Percentiles rank a stretch among this genome's conserved stretches.
Conservation (phyloP, 805 yeast genomes). For the Candida silvatica region DNA sequence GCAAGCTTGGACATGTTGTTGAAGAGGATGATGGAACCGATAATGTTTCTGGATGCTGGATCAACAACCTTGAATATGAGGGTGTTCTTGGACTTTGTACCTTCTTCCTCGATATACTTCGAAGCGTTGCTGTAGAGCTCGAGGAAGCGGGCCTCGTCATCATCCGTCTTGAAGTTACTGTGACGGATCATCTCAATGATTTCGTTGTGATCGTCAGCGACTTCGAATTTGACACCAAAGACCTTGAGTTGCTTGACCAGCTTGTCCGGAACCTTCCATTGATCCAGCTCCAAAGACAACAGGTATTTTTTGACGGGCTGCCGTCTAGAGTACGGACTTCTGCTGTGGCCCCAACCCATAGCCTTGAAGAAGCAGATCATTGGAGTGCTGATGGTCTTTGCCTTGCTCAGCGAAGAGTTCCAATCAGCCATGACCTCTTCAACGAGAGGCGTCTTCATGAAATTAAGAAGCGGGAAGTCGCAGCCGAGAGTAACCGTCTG, state of each 20-base stretch:
- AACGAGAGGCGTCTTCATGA: constrained; percentile 5
- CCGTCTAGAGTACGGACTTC: constrained; percentile 5
- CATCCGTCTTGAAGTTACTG: constrained; percentile 4
- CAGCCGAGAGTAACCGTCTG: constrained; percentile 32
- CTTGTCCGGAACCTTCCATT: constrained; percentile 47
- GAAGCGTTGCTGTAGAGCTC: constrained; percentile 31
- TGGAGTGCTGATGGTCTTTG: constrained; percentile 4
- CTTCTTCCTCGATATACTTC: constrained; percentile 17
- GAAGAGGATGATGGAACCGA: constrained; percentile 43
- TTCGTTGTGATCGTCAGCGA: constrained; percentile 36
- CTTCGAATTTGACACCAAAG: constrained; percentile 48
- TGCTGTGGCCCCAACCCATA: constrained; percentile 33
- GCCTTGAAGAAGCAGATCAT: constrained; percentile 26
- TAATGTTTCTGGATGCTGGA: constrained; percentile 41
- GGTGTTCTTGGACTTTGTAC: constrained; percentile 17
- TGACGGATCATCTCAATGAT: constrained; percentile 31
- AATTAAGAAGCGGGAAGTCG: constrained; percentile 33
- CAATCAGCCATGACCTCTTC: constrained; percentile 9
- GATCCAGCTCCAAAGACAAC: constrained; percentile 32
- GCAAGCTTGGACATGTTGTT: constrained; percentile 37
- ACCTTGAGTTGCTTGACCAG: constrained; percentile 46
- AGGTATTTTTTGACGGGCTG: constrained; percentile 18
- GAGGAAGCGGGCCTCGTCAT: constrained; percentile 18
- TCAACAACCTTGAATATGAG: constrained; percentile 44
- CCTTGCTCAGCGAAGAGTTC: constrained; percentile 8